Evolutionary conservation across 1,284 basidiomycete species (phyloP).

Genomic region (Moesziomyces sp.): DNA sequence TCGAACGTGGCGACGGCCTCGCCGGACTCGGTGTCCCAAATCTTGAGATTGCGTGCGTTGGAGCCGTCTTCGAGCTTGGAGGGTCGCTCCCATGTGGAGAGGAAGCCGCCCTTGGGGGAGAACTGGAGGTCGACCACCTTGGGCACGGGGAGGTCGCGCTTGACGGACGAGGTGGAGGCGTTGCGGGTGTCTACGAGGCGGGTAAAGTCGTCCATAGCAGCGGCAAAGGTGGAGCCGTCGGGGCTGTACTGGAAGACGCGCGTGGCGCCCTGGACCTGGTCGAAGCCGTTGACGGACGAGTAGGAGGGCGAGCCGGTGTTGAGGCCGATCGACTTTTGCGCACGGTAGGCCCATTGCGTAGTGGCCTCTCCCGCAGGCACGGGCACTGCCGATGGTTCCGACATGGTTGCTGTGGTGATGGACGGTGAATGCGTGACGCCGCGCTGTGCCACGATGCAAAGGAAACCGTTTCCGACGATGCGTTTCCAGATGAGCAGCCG

Average conservation of each 20-base stretch:
- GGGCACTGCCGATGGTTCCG: constrained; percentile 35
- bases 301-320: constrained; percentile 84
- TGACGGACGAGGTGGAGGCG: constrained; percentile 53
- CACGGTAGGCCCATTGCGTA: constrained; percentile 73
- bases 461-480: too few species aligned
- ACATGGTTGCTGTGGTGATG: constrained; percentile 22
- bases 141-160: constrained; percentile 70
- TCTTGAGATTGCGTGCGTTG: constrained; percentile 83
- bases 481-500: too few species aligned
- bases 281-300: constrained; percentile 75
- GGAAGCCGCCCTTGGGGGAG: constrained; percentile 89
- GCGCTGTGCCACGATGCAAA: too few species aligned
- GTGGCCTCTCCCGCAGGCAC: constrained; percentile 36
- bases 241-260: constrained; percentile 84
- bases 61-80: constrained; percentile 79
- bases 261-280: constrained; percentile 74
- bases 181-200: constrained; percentile 75
- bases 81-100: constrained; percentile 93
- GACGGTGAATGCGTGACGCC: constrained; percentile 27
- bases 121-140: constrained; percentile 86
- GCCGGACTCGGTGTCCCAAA: constrained; percentile 84
- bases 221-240: constrained; percentile 87
- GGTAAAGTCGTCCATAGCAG: constrained; percentile 81
- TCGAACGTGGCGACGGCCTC: constrained; percentile 82
- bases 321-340: constrained; percentile 90